Conservation (phyloP, 805 yeast genomes). For the Candida awuae region DNA sequence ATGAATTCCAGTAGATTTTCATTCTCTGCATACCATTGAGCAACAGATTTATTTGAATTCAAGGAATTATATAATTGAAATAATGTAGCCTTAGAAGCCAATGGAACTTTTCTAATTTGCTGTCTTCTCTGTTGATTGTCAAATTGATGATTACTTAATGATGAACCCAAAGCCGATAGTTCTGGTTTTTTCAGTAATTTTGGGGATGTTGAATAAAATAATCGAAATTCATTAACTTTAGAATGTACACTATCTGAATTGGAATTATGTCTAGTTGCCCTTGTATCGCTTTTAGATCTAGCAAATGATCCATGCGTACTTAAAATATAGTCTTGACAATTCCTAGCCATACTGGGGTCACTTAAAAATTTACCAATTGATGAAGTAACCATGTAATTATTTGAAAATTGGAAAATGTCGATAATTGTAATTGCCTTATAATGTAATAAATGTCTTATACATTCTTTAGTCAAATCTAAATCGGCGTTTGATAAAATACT, state of each 20-base stretch:
- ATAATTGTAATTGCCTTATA: constrained; percentile 76
- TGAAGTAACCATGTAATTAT: constrained; percentile 84
- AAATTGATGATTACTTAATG: constrained; percentile 2
- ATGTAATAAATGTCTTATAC: constrained; percentile 86
- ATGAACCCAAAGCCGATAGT: constrained; percentile 4
- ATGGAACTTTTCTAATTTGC: constrained; percentile 15
- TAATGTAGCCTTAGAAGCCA: constrained; percentile 58
- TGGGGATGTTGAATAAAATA: background rate
- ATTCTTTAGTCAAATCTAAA: constrained; percentile 66
- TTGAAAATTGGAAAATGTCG: constrained; percentile 84
- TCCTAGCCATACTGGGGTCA: constrained; percentile 59
- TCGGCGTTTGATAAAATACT: constrained; percentile 78
- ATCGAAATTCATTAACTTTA: constrained; percentile 1
- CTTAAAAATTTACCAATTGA: constrained; percentile 59
- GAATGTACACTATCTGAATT: constrained; percentile 4
- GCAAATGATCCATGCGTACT: constrained; percentile 32
- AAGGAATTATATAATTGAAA: constrained; percentile 71
- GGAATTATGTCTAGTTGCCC: constrained; percentile 9
- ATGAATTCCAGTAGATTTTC: constrained; percentile 48
- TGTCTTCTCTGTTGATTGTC: background rate
- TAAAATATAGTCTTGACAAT: constrained; percentile 78
- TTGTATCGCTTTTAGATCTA: constrained; percentile 19
- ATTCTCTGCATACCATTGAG: constrained; percentile 76
- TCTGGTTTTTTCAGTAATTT: background rate
- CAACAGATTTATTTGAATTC: constrained; percentile 67